Evolutionary conservation across 106 monocot genomes (phyloP).

Genomic region (Platanthera zijinensis): DNA sequence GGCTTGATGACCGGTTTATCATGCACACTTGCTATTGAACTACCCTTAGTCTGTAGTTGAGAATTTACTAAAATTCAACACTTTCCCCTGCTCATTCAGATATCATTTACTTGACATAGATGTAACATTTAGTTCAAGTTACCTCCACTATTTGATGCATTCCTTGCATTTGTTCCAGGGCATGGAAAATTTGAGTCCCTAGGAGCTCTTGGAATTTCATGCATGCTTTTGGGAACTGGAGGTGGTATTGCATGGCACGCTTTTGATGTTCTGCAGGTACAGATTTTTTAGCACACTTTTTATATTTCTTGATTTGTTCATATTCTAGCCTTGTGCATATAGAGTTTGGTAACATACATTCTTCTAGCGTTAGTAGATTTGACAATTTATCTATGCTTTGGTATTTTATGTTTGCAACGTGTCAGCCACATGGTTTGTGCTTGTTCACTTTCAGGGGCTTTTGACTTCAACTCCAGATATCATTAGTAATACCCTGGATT

Average conservation of each 20-base stretch:
- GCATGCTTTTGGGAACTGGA: conserved; percentile 82
- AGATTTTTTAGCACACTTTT: background rate
- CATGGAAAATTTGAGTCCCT: conserved; percentile 96
- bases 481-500: conserved; percentile 26
- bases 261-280: conserved; percentile 68
- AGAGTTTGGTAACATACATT: background rate
- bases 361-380: no score
- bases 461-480: conserved; percentile 46
- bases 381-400: background rate
- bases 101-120: background rate
- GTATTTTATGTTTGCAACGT: background rate
- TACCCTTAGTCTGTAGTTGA: background rate
- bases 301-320: background rate
- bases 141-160: background rate
- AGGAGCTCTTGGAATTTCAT: conserved; percentile 84
- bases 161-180: conserved; percentile 33
- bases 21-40: background rate
- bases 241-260: conserved; percentile 99
- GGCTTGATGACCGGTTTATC: background rate
- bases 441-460: conserved; percentile 54
- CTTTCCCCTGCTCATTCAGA: background rate
- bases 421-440: conserved; percentile 6
- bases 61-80: background rate
- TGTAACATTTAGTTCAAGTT: background rate
- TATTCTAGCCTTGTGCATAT: background rate